phyloP scores from a whole-genome alignment of 805 yeast genomes.

The Candida ovalis region DNA sequence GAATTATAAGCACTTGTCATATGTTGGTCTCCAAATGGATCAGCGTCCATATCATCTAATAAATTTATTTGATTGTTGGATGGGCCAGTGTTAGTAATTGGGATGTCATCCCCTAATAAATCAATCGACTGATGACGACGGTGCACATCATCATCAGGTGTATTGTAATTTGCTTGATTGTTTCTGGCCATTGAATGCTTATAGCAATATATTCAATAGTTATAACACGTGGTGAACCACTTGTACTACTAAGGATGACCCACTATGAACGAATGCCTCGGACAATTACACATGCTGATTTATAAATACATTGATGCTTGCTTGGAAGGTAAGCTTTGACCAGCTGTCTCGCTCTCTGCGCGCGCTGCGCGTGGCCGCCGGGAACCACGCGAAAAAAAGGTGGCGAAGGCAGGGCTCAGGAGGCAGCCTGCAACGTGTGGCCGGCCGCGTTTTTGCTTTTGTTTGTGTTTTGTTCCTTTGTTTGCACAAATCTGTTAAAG shows the following conservation, averaged over 20 bases:
- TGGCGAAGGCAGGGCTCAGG: background rate
- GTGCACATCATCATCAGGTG: background rate
- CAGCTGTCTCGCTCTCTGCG: background rate
- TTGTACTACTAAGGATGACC: no score
- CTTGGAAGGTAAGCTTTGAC: no score
- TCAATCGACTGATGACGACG: slow-evolving; percentile 5
- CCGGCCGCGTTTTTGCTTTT: background rate
- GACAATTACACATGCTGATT: no score
- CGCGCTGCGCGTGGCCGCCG: background rate
- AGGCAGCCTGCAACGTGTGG: no score
- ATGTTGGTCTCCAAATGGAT: slow-evolving; percentile 14
- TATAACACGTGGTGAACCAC: no score
- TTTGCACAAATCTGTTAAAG: no score
- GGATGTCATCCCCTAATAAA: slow-evolving; percentile 6
- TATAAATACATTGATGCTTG: no score
- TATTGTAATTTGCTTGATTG: background rate
- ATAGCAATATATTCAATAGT: no score
- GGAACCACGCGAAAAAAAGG: background rate
- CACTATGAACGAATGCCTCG: no score
- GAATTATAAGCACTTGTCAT: slow-evolving; percentile 18
- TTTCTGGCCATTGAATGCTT: background rate
- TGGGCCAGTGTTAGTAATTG: background rate
- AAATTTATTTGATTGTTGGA: background rate
- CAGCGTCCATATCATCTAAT: slow-evolving; percentile 6
- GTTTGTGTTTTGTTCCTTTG: background rate